A percentile compares a stretch with the other conserved stretches of the same genome.
phyloP scores from a whole-genome alignment of 129 eudicot genomes.

The Flaveria linearis region DNA sequence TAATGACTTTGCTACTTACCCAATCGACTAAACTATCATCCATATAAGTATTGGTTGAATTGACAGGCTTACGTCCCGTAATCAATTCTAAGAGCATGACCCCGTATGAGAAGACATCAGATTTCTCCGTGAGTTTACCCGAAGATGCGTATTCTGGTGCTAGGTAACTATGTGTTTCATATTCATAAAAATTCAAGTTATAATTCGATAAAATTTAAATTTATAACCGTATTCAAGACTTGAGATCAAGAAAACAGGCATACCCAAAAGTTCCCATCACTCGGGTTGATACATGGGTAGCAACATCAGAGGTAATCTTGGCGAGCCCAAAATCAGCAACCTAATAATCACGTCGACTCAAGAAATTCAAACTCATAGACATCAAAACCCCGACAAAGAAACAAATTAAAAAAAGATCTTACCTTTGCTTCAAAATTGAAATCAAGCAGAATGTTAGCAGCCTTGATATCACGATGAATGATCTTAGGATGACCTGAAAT shows the following conservation, averaged over 20 bases:
- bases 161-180: not conserved
- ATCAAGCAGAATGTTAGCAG: too few relatives aligned
- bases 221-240: not conserved
- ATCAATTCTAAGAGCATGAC: too few relatives aligned
- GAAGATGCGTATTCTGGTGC: too few relatives aligned
- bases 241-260: constrained; percentile 15
- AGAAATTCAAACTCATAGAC: constrained; percentile 5
- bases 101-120: too few relatives aligned
- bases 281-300: constrained; percentile 91
- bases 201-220: not conserved
- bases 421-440: too few relatives aligned
- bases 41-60: constrained; percentile 47
- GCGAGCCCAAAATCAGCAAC: constrained; percentile 99
- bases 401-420: too few relatives aligned
- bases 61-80: too few relatives aligned
- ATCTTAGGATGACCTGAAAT: too few relatives aligned
- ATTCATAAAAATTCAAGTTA: not conserved
- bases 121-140: too few relatives aligned
- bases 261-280: constrained; percentile 99
- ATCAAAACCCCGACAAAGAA: not conserved
- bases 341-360: constrained; percentile 37
- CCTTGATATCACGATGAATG: too few relatives aligned
- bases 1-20: constrained; percentile 49
- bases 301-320: constrained; percentile 72
- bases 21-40: constrained; percentile 97